phyloP scores from a whole-genome alignment of 2,329 filamentous ascomycete species.

The Sporothrix curviconia region DNA sequence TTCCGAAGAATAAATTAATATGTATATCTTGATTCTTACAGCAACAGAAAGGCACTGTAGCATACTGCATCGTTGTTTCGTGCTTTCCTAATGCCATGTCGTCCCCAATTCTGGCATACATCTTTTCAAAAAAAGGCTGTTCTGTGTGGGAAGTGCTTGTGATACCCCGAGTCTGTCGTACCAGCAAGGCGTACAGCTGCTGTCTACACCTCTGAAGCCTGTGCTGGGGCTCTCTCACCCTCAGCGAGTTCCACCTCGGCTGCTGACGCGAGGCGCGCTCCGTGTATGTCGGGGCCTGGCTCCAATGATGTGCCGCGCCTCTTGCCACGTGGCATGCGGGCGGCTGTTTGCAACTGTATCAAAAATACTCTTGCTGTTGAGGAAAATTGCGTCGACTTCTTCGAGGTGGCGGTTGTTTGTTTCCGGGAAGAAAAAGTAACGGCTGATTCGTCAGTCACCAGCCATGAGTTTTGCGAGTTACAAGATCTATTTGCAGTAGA shows the following conservation, averaged over 20 bases:
- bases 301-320: background rate
- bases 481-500: background rate
- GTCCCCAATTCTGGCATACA: no score
- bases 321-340: background rate
- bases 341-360: background rate
- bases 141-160: no score
- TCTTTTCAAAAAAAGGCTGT: no score
- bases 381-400: constrained; percentile 1
- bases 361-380: constrained; percentile 2
- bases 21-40: no score
- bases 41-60: no score
- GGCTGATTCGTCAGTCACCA: background rate
- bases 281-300: background rate
- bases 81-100: no score
- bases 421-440: constrained; percentile 5
- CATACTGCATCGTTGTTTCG: no score
- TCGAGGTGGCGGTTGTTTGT: background rate
- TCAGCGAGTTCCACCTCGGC: background rate
- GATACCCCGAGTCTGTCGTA: no score
- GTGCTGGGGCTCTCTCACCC: background rate
- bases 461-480: no score
- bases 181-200: no score
- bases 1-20: no score
- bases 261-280: background rate
- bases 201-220: background rate